Evolutionary conservation across 257 asterid species (phyloP).

Genomic region (Solanum pimpinellifolium): DNA sequence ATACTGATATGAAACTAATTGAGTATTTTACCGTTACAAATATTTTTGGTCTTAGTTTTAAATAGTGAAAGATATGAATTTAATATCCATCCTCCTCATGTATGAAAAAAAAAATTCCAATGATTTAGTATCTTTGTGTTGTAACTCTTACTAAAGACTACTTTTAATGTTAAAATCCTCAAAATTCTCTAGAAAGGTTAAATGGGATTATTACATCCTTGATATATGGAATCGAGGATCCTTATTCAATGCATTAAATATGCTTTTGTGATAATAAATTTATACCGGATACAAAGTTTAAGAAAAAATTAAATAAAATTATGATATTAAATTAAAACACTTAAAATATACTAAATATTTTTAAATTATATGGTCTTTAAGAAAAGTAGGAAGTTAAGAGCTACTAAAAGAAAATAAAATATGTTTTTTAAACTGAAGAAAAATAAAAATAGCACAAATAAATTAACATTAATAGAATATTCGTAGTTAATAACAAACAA

Average conservation of each 20-base stretch:
- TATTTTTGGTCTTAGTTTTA: background rate
- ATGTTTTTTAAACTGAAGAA: background rate
- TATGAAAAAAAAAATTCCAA: background rate
- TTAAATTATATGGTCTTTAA: no score
- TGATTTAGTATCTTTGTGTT: background rate
- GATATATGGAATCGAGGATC: background rate
- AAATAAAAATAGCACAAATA: background rate
- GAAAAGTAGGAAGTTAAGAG: no score
- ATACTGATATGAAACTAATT: background rate
- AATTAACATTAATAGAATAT: background rate
- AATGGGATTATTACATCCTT: background rate
- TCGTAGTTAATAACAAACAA: background rate
- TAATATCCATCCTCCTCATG: background rate
- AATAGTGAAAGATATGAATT: background rate
- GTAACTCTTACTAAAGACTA: background rate
- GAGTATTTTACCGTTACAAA: background rate
- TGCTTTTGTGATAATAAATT: background rate
- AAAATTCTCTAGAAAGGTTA: background rate
- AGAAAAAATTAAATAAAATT: accelerated
- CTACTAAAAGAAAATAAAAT: no score
- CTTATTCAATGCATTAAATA: background rate
- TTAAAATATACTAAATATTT: background rate
- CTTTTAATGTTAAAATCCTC: background rate
- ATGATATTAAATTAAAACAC: background rate
- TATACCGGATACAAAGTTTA: background rate